Evolutionary conservation across 176 grass and related monocot genomes (phyloP).

Genomic region (Poa pratensis): DNA sequence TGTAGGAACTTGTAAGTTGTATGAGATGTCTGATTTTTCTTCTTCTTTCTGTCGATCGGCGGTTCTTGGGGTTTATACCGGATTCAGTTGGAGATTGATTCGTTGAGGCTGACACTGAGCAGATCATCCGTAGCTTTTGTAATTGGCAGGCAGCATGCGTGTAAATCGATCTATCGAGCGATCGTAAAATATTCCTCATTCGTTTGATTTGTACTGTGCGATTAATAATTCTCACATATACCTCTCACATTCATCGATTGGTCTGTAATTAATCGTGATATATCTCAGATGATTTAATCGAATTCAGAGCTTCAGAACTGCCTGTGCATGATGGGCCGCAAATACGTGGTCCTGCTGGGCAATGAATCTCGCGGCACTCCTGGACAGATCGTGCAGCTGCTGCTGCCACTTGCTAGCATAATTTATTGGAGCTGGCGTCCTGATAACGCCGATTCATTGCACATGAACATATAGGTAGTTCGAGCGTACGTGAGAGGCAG

Average conservation of each 20-base stretch:
- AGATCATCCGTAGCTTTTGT: neutral
- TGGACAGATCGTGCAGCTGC: neutral
- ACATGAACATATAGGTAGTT: slow-evolving; percentile 1
- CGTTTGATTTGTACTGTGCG: neutral
- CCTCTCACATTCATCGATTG: too few relatives aligned
- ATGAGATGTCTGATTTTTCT: neutral
- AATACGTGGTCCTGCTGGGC: neutral
- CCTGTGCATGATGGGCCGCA: neutral
- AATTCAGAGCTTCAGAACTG: neutral
- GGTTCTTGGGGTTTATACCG: slow-evolving; percentile 11
- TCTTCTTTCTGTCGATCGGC: neutral
- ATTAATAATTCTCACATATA: neutral
- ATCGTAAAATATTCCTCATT: neutral
- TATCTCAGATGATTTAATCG: neutral
- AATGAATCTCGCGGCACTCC: slow-evolving; percentile 7
- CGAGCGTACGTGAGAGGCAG: neutral
- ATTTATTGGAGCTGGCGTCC: neutral
- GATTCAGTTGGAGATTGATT: slow-evolving; percentile 1
- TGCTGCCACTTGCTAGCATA: slow-evolving; percentile 23
- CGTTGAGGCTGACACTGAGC: neutral
- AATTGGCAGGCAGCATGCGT: slow-evolving; percentile 5
- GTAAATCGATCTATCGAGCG: neutral
- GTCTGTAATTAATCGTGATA: neutral
- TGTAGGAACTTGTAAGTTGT: slow-evolving; percentile 34
- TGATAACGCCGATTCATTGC: neutral